Base-by-base conservation (phyloP, 495 filamentous ascomycete species). In the Neurospora sublineolata region DNA sequence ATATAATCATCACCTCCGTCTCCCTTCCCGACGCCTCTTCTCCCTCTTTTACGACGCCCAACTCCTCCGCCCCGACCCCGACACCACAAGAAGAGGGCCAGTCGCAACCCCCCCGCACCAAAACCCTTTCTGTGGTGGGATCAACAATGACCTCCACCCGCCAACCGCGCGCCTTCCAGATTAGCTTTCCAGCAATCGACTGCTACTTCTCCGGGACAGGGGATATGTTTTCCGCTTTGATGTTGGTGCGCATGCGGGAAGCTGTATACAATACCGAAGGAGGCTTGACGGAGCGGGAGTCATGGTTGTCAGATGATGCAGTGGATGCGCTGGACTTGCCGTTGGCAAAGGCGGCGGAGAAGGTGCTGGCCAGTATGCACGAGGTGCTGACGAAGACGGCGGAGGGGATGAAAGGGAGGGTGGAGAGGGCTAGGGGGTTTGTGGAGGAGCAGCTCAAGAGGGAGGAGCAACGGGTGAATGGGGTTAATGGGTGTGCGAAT, bases 151-250 rank as follows among this genome's bases (percentile, higher is more conserved):
- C 83, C 60, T 88, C 89, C 5, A 83, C 87, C 76, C 83, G 85
- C 67, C 83, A 82, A 30, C 87, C 94, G 1, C 90, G 94, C 9
- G 83, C 91, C 68, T 97, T 97, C 86, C 87, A 89, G 72, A 87
- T 98, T 77, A 87, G 91, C 69, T 90, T 97, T 69, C 93, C 94
- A 1, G 88, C 91, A 6, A 89, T 98, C 69, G 91, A 97, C 76
- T 91, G 91, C 80, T 96, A 93, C 84, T 99, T 97, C 80, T 93
- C 90, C 77, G 95, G 95, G 36, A 97, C 95, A 1, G 95, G 95
- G 16, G 95, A 99, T 83, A 97, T 99, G 94, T 97, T 99, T 79
- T 93, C 95, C 46, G 94, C 96, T 30, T 83, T 97, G 69, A 94
- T 89, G 68, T 87, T 97, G 3, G 92, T 92, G 33, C 90, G 95